Base-by-base conservation (phyloP, 169 alveolate species). In the Plasmodium gonderi region DNA sequence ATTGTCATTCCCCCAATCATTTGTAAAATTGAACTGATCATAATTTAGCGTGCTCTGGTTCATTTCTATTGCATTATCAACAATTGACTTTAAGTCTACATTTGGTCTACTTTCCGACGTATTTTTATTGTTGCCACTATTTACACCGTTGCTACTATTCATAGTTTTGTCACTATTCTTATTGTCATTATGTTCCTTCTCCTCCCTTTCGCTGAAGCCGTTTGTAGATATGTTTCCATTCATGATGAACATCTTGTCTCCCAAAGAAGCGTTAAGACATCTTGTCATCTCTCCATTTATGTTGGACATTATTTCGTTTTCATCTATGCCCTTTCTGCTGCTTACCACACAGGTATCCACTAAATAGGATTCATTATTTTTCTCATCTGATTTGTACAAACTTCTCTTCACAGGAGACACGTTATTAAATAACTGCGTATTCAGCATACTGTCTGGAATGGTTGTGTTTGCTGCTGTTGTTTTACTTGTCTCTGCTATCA, bases 41-140 rank as follows among this genome's bases (percentile, higher is more conserved):
- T 40, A 87, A 54, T 54, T 44, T 38, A 60, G 3, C 14, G 75
- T 29, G 67, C 40, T 47, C 12, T 87, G 72, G 68, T 87, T 87
- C 8, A 54, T 67, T 64, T 87, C 93, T n/a, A 87, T 76, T 26
- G 89, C 93, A 67, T 87, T 77, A 60, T 87, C 90, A 38, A 87
- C 38, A 65, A 87, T 87, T 40, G 90, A 45, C 33, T 87, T 49
- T 9, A 87, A 67, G 80, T 87, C 89, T 64, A 87, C 26, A 47
- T 54, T 75, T 60, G 93, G 68, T 31, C 60, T 42, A 45, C 47
- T 44, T 20, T 87, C 93, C 38, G 47, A 20, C 78, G 33, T 65
- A 68, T 74, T 74, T 36, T 72, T 26, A 72, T 80, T 78, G 51
- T 42, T 20, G 38, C 40, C 40, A 29, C 40, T 67, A 23, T 2